These are phyloP conservation scores for Fusarium torulosum DNA, from an alignment of 2,329 filamentous ascomycete species.

Conservation along the genomic window DNA sequence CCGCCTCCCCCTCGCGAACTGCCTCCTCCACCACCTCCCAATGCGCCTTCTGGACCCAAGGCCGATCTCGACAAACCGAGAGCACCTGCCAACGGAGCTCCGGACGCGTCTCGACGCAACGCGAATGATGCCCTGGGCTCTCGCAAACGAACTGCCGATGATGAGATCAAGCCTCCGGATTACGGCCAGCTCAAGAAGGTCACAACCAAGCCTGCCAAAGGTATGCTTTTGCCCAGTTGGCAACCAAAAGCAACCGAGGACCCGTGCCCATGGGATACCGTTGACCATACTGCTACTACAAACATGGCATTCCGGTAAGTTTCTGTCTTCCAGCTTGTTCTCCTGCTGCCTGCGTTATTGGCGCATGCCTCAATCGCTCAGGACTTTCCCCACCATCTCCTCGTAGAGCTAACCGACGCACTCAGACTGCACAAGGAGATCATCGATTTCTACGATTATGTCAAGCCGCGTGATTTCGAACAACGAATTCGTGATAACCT, in stretches of 20 bases:
- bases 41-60: slow-evolving; percentile 41
- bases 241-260: slow-evolving; percentile 56
- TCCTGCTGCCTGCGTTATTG: not conserved
- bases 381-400: not conserved
- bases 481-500: slow-evolving; percentile 79
- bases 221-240: slow-evolving; percentile 67
- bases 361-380: too few species aligned
- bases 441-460: slow-evolving; percentile 87
- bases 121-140: slow-evolving; percentile 65
- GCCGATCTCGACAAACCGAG: slow-evolving; percentile 31
- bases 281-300: slow-evolving; percentile 66
- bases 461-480: slow-evolving; percentile 83
- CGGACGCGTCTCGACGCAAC: slow-evolving; percentile 46
- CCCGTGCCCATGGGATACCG: slow-evolving; percentile 72
- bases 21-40: slow-evolving; percentile 39
- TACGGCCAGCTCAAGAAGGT: slow-evolving; percentile 66
- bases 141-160: slow-evolving; percentile 80
- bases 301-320: slow-evolving; percentile 70
- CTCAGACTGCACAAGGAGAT: slow-evolving; percentile 88
- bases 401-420: not conserved
- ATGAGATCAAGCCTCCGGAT: slow-evolving; percentile 71
- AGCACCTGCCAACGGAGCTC: slow-evolving; percentile 1
- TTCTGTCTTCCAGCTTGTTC: not conserved
- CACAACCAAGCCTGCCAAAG: slow-evolving; percentile 63
- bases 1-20: slow-evolving; percentile 35